Base-by-base conservation (phyloP, 805 yeast species). In the Candida fluviatilis region DNA sequence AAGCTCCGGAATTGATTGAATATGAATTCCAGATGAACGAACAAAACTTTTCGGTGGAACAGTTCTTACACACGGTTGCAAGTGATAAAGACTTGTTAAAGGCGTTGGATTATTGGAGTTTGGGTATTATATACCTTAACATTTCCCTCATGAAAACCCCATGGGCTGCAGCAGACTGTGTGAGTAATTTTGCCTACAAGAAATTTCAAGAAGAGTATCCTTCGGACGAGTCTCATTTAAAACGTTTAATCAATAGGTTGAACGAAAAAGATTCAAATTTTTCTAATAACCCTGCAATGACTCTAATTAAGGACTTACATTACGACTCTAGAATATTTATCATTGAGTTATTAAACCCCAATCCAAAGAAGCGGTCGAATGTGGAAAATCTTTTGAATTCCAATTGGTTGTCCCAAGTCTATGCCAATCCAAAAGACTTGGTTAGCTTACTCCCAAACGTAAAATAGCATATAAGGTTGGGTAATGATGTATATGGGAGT, bases 1-100 rank as follows among this genome's bases (percentile, higher is more conserved):
- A 74, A 47, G 72, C 81, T 0, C 82, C 82, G 0, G 82, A 76
- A 47, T 43, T 75, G 21, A 70, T 57, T 43, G 33, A 48, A 24
- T 23, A 48, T 14, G 67, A 62, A 35, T 37, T 35, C 2, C 42
- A 45, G 6, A 35, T 49, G 5, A 36, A 44, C 5, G 46, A 32
- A 7, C 37, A 34, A 23, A 17, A 36, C 1, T 34, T 29, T 13
- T 30, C 36, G 2, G 17, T 35, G 17, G 35, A 43, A 5, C 36
- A 44, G n/a, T 42, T 51, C 31, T 42, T 47, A 21, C 32, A 41
- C 1, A 18, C 36, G 7, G 15, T 21, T 4, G 5, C 21, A n/a
- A 14, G 21, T 6, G 13, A 27, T 32, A 6, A 12, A 11, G 31
- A 38, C 7, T 10, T 24, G 2, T 64, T 66, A 39, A 64, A 63